phyloP scores from a whole-genome alignment of 306 rosid species.

The Malus orientalis region DNA sequence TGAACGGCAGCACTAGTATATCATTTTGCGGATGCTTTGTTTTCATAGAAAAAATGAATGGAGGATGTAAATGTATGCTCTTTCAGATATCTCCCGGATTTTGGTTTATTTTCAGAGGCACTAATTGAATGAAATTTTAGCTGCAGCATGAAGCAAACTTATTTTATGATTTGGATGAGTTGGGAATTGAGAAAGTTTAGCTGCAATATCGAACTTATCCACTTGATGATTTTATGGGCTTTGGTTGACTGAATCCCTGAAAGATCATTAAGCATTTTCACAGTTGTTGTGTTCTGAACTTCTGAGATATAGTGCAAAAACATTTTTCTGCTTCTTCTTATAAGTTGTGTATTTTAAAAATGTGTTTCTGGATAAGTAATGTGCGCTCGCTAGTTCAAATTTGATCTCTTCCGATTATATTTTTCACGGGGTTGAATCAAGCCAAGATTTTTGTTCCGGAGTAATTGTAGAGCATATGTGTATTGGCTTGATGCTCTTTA shows the following conservation, averaged over 20 bases:
- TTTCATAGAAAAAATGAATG: not conserved
- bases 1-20: not conserved
- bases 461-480: not conserved
- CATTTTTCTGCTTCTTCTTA: not conserved
- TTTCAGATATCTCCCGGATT: not conserved
- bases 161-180: not conserved
- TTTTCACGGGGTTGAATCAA: not conserved
- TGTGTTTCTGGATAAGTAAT: not conserved
- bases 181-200: not conserved
- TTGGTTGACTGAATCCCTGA: not conserved
- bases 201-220: not conserved
- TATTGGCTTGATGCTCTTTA: not conserved
- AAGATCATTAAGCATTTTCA: not conserved
- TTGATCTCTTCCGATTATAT: not conserved
- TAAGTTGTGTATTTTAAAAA: not conserved
- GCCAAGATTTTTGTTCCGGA: not conserved
- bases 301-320: not conserved
- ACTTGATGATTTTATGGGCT: not conserved
- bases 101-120: not conserved
- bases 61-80: conserved; percentile 4
- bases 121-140: not conserved
- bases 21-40: not conserved
- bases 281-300: not conserved
- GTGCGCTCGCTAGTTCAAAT: conserved; percentile 2
- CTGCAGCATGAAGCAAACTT: not conserved